Conservation (phyloP, 179 eudicot species). For the Sideroxylon spinosum region DNA sequence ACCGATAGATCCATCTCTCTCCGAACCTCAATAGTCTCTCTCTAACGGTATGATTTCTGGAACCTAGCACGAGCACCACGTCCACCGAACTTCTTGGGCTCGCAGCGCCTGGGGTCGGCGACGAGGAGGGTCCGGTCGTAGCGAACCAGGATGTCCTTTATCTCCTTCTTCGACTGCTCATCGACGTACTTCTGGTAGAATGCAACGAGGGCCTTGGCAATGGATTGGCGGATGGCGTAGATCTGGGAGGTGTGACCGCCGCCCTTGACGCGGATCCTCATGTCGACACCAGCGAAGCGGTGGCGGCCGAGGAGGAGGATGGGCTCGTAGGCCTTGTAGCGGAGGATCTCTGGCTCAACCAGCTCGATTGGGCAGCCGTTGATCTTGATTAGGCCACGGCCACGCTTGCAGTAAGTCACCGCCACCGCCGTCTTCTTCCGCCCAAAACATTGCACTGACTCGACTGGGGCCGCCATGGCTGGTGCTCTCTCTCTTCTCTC, state of each 20-base stretch:
- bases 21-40: background rate
- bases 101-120: slow-evolving; percentile 39
- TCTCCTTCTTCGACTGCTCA: slow-evolving; percentile 22
- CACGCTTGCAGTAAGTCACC: slow-evolving; percentile 46
- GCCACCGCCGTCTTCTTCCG: slow-evolving; percentile 49
- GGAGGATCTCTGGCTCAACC: slow-evolving; percentile 43
- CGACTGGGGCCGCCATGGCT: slow-evolving; percentile 18
- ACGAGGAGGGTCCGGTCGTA: slow-evolving; percentile 35
- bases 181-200: slow-evolving; percentile 21
- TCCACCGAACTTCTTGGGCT: slow-evolving; percentile 57
- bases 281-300: slow-evolving; percentile 42
- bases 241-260: slow-evolving; percentile 52
- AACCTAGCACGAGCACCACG: slow-evolving; percentile 48
- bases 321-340: slow-evolving; percentile 45
- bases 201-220: slow-evolving; percentile 38
- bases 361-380: slow-evolving; percentile 47
- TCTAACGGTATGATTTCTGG: slow-evolving; percentile 53
- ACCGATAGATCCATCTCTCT: background rate
- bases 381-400: slow-evolving; percentile 42
- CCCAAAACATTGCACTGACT: slow-evolving; percentile 49
- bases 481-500: background rate
- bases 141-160: slow-evolving; percentile 17
- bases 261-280: slow-evolving; percentile 42
- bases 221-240: slow-evolving; percentile 46
- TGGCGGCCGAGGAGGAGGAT: slow-evolving; percentile 45